Conservation (phyloP, 75 land plant genomes). For the Picea glauca region DNA sequence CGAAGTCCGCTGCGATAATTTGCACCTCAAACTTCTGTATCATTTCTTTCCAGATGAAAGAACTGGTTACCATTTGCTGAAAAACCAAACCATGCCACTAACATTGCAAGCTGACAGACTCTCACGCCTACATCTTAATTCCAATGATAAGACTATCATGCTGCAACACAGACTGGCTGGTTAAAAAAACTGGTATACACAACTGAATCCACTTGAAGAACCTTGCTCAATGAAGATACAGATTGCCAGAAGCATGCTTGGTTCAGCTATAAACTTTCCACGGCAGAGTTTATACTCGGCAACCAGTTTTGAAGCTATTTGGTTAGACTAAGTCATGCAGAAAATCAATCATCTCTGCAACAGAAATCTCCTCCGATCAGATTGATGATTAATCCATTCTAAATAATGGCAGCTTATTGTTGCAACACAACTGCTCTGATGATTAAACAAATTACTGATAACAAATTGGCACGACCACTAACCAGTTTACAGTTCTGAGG, state of each 20-base stretch:
- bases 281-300: background rate
- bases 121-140: background rate
- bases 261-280: background rate
- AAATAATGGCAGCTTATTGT: no score
- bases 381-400: no score
- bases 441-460: background rate
- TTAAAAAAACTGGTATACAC: background rate
- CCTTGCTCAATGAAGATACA: background rate
- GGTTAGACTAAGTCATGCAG: background rate
- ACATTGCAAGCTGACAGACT: background rate
- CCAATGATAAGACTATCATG: background rate
- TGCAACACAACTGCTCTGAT: background rate
- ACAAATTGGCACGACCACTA: background rate
- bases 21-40: no score
- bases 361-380: background rate
- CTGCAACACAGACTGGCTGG: slow-evolving; percentile 4
- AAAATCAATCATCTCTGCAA: background rate
- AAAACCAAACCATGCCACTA: background rate
- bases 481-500: background rate
- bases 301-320: background rate
- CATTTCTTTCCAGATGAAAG: background rate
- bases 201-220: background rate
- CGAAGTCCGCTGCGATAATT: no score
- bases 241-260: background rate
- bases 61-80: background rate